Evolutionary conservation across 2,329 filamentous ascomycete species (phyloP).

Genomic region (Cercospora nicotianae): DNA sequence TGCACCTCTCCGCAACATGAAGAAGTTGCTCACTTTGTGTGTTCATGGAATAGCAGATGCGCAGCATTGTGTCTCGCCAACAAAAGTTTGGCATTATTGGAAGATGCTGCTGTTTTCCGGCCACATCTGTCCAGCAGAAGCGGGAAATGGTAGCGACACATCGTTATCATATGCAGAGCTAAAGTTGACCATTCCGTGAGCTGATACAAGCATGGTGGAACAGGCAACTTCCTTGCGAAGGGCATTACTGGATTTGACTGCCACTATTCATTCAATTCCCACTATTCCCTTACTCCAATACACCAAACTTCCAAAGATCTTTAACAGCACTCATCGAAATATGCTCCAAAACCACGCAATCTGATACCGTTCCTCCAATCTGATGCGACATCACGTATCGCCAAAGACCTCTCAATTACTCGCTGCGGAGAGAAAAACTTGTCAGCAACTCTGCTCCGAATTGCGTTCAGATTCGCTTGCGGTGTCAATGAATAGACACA

Average conservation of each 20-base stretch:
- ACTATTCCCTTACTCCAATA: not conserved
- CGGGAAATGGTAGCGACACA: not conserved
- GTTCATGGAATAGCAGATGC: not conserved
- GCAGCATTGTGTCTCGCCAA: not conserved
- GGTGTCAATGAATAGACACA: not conserved
- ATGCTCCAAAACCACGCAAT: not conserved
- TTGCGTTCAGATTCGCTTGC: not conserved
- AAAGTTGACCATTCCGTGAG: not conserved
- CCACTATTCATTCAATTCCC: not conserved
- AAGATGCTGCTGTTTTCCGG: not conserved
- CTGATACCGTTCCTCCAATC: not conserved
- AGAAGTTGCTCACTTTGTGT: not conserved
- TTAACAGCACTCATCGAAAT: not conserved
- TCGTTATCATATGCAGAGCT: not conserved
- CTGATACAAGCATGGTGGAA: not conserved
- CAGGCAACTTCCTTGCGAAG: not conserved
- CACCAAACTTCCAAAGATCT: not conserved
- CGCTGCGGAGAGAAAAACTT: not conserved
- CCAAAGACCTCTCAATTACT: not conserved
- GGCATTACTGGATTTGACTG: not conserved
- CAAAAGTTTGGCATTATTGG: not conserved
- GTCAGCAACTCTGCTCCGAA: slow-evolving; percentile 3
- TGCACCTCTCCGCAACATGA: too few relatives aligned
- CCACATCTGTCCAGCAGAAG: not conserved
- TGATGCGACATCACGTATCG: not conserved